phyloP scores from a whole-genome alignment of 2,329 filamentous ascomycete genomes.

The Colletotrichum neosansevieriae region DNA sequence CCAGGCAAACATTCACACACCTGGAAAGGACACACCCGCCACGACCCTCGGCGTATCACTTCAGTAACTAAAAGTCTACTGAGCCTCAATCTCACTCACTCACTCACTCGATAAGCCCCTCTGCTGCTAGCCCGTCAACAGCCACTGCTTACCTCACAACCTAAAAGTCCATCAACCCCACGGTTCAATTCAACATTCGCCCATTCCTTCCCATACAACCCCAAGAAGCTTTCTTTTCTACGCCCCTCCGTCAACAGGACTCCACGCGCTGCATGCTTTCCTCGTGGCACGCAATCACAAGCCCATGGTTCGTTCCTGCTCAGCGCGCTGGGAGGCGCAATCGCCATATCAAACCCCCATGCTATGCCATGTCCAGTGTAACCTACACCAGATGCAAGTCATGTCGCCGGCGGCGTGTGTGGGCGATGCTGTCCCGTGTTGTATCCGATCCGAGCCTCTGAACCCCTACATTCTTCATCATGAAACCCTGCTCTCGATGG shows the following conservation, averaged over 20 bases:
- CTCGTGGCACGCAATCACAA: constrained; percentile 11
- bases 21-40: neutral
- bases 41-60: neutral
- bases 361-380: neutral
- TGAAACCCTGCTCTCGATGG: neutral
- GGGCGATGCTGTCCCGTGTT: too few species aligned
- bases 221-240: neutral
- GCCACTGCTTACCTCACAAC: constrained; percentile 36
- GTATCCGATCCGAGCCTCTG: constrained; percentile 11
- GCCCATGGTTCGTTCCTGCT: constrained; percentile 14
- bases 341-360: neutral
- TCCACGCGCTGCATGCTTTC: neutral
- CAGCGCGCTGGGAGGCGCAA: neutral
- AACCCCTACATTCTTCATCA: constrained; percentile 11
- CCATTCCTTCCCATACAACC: neutral
- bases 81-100: constrained; percentile 29
- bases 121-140: constrained; percentile 14
- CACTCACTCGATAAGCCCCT: constrained; percentile 12
- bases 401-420: neutral
- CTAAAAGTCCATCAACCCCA: constrained; percentile 15
- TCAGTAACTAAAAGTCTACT: constrained; percentile 7
- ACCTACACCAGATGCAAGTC: constrained; percentile 9
- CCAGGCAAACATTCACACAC: neutral
- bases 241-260: neutral
- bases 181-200: neutral